Percentiles rank a stretch among this genome's conserved stretches.
These are phyloP conservation scores for Backusella morwellensis DNA, from an alignment of 192 early-diverging fungal species.

Conservation along the genomic window DNA sequence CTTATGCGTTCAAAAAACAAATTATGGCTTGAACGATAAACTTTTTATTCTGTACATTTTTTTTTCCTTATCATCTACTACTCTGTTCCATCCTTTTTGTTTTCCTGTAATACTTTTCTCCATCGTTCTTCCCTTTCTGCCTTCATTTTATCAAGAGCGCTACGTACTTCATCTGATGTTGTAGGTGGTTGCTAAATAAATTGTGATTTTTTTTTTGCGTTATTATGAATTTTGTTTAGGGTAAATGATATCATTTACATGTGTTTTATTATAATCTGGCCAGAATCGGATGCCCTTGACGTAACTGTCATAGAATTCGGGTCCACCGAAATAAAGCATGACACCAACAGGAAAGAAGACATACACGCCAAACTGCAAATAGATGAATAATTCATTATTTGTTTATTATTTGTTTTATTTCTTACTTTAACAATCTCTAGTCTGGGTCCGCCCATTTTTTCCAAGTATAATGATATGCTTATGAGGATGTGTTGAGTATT, in stretches of 20 bases:
- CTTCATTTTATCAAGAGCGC: constrained; percentile 40
- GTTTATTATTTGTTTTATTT: no score
- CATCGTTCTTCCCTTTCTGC: constrained; percentile 36
- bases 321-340: constrained; percentile 52
- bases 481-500: not conserved
- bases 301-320: constrained; percentile 46
- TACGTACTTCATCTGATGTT: constrained; percentile 33
- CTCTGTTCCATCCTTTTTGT: not conserved
- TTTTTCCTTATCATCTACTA: not conserved
- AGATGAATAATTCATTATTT: not conserved
- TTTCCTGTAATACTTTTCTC: constrained; percentile 21
- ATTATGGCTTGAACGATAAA: constrained; percentile 27
- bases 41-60: not conserved
- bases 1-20: constrained; percentile 29
- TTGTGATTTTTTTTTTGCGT: not conserved
- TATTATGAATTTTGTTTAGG: no score
- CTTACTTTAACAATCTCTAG: constrained; percentile 46
- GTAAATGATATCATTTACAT: constrained; percentile 18
- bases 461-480: not conserved
- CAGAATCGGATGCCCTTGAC: constrained; percentile 45
- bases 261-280: constrained; percentile 33
- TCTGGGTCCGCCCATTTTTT: constrained; percentile 41
- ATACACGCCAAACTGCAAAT: constrained; percentile 48
- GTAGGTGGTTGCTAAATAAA: constrained; percentile 37
- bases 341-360: constrained; percentile 48